Percentiles rank a stretch among this genome's conserved stretches.
phyloP scores from a whole-genome alignment of 345 rosid genomes.

The Limnanthes douglasii region DNA sequence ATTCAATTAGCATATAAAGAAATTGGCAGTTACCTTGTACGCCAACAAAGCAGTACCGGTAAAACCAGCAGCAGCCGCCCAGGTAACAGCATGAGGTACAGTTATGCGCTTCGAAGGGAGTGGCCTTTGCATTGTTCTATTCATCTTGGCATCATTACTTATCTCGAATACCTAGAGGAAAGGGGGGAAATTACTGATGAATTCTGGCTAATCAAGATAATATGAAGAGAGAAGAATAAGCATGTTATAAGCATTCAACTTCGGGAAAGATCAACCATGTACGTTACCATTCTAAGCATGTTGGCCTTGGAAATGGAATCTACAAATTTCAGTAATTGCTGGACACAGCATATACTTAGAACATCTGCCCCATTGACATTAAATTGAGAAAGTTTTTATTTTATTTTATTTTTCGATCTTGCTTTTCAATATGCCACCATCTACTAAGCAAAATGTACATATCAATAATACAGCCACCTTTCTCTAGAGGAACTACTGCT shows the following conservation, averaged over 20 bases:
- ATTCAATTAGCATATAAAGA: constrained; percentile 3
- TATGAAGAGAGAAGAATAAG: background rate
- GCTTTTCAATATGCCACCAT: too few species aligned
- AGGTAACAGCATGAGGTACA: constrained; percentile 50
- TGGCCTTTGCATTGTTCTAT: constrained; percentile 72
- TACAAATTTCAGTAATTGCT: too few species aligned
- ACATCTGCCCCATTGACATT: too few species aligned
- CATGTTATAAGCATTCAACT: background rate
- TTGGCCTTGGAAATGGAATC: too few species aligned
- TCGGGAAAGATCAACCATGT: background rate
- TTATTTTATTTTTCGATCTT: too few species aligned
- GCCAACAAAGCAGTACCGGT: constrained; percentile 74
- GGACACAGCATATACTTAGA: too few species aligned
- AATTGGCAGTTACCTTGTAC: constrained; percentile 39
- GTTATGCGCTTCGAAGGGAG: constrained; percentile 79
- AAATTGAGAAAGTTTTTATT: too few species aligned
- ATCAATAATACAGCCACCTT: too few species aligned
- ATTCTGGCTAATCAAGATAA: background rate
- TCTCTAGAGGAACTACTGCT: too few species aligned
- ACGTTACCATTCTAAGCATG: too few species aligned
- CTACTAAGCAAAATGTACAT: too few species aligned
- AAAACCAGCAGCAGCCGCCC: constrained; percentile 65
- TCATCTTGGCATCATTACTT: constrained; percentile 86
- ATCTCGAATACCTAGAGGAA: constrained; percentile 56
- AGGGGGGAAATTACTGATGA: background rate